Conservation (phyloP, 176 grass and related monocot species). For the Avena sativa region DNA sequence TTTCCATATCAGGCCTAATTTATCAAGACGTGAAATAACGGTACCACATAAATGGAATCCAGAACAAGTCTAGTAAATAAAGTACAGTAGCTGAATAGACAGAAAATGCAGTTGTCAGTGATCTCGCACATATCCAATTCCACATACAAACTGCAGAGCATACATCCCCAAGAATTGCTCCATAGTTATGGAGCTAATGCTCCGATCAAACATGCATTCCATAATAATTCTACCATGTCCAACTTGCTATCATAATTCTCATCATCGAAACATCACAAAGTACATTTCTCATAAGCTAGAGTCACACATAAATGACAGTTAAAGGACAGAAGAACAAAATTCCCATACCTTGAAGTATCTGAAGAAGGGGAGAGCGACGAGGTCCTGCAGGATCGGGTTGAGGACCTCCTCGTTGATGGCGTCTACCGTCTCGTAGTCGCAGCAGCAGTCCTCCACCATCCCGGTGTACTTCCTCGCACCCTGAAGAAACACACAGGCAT, state of each 20-base stretch:
- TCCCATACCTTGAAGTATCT: slow-evolving; percentile 92
- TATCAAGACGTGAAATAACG: background rate
- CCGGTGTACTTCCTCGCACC: slow-evolving; percentile 70
- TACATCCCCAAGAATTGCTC: background rate
- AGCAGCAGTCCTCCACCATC: slow-evolving; percentile 94
- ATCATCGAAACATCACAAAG: background rate
- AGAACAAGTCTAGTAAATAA: background rate
- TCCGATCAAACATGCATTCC: background rate
- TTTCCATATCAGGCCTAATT: background rate
- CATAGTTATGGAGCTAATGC: background rate
- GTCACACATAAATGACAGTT: background rate
- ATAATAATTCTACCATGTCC: background rate
- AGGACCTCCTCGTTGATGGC: slow-evolving; percentile 76
- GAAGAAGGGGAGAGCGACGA: slow-evolving; percentile 85
- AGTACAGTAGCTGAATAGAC: background rate
- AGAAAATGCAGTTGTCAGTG: background rate
- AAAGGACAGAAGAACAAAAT: background rate
- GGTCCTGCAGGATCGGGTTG: slow-evolving; percentile 79
- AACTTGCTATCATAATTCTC: background rate
- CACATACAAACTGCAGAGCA: background rate
- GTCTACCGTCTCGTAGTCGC: slow-evolving; percentile 85
- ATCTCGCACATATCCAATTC: background rate
- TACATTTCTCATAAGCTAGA: slow-evolving; percentile 26
- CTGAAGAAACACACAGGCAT: slow-evolving; percentile 22
- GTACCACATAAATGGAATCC: background rate